Evolutionary conservation across 1,284 basidiomycete species (phyloP).

Genomic region (Leccinum griseonigrum): DNA sequence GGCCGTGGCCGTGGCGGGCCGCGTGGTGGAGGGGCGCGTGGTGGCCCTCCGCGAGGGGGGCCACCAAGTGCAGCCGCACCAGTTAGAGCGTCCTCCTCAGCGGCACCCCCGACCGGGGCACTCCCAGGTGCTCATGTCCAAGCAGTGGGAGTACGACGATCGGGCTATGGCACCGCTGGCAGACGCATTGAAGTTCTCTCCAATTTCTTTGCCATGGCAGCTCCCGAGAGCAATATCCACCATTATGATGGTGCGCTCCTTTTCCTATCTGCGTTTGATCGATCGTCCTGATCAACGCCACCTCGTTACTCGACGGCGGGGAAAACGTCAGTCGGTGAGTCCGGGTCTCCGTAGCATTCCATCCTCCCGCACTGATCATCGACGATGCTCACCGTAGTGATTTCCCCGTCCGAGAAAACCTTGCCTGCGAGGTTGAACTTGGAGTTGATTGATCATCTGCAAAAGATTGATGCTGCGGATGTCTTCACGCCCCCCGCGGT

Average conservation of each 20-base stretch:
- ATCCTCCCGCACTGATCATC: constrained; percentile 10
- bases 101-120: constrained; percentile 33
- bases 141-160: constrained; percentile 62
- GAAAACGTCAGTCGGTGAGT: constrained; percentile 53
- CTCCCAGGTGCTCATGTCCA: constrained; percentile 45
- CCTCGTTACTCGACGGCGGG: constrained; percentile 1
- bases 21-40: constrained; percentile 20
- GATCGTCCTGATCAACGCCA: constrained; percentile 20
- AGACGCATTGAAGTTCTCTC: constrained; percentile 50
- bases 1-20: constrained; percentile 21
- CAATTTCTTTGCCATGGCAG: constrained; percentile 61
- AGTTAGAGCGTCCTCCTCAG: constrained; percentile 30
- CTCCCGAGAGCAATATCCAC: constrained; percentile 60
- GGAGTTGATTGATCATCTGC: constrained; percentile 61
- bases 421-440: constrained; percentile 65
- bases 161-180: constrained; percentile 59
- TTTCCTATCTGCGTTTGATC: constrained; percentile 6
- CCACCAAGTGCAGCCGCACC: constrained; percentile 33
- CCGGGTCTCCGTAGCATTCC: not conserved
- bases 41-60: constrained; percentile 28
- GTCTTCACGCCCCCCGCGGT: constrained; percentile 65
- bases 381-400: constrained; percentile 40
- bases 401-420: constrained; percentile 61
- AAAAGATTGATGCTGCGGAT: constrained; percentile 50
- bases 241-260: constrained; percentile 70